phyloP scores from a whole-genome alignment of 768 basidiomycete genomes.

The Mycena olivaceomarginata region DNA sequence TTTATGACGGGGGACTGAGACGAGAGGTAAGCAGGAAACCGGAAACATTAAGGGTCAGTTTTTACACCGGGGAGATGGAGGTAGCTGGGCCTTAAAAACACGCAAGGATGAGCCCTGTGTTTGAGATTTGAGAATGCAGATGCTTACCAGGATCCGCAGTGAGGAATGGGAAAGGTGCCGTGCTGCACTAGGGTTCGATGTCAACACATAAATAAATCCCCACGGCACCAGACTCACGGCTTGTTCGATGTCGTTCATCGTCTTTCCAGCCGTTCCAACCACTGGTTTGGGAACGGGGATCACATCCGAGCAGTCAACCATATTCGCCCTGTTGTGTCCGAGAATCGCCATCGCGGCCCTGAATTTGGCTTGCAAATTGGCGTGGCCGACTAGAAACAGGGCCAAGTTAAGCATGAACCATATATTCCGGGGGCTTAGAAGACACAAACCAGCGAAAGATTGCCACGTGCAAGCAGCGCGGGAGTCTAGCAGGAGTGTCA shows the following conservation, averaged over 20 bases:
- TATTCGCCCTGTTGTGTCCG: slow-evolving; percentile 49
- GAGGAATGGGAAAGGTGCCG: slow-evolving; percentile 47
- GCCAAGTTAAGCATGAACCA: no score
- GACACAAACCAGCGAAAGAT: slow-evolving; percentile 50
- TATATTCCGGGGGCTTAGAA: not conserved
- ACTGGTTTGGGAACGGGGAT: slow-evolving; percentile 49
- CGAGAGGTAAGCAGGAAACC: not conserved
- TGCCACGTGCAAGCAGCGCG: slow-evolving; percentile 63
- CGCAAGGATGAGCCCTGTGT: not conserved
- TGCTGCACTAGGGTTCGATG: slow-evolving; percentile 20
- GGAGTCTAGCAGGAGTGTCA: slow-evolving; percentile 47
- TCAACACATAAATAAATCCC: no score
- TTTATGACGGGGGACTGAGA: not conserved
- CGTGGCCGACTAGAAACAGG: slow-evolving; percentile 44
- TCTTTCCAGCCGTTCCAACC: slow-evolving; percentile 47
- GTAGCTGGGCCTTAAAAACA: slow-evolving; percentile 31
- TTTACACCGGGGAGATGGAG: slow-evolving; percentile 46
- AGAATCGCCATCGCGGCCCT: slow-evolving; percentile 53
- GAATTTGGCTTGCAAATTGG: slow-evolving; percentile 49
- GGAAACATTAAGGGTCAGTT: not conserved
- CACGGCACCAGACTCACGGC: slow-evolving; percentile 33
- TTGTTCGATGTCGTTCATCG: slow-evolving; percentile 48
- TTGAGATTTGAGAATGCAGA: not conserved
- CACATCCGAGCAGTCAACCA: slow-evolving; percentile 61
- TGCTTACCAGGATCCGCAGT: slow-evolving; percentile 44